Percentiles rank a stretch among this genome's conserved stretches.
These are phyloP conservation scores for Solanum habrochaites DNA, from an alignment of 257 asterid species.

Conservation along the genomic window DNA sequence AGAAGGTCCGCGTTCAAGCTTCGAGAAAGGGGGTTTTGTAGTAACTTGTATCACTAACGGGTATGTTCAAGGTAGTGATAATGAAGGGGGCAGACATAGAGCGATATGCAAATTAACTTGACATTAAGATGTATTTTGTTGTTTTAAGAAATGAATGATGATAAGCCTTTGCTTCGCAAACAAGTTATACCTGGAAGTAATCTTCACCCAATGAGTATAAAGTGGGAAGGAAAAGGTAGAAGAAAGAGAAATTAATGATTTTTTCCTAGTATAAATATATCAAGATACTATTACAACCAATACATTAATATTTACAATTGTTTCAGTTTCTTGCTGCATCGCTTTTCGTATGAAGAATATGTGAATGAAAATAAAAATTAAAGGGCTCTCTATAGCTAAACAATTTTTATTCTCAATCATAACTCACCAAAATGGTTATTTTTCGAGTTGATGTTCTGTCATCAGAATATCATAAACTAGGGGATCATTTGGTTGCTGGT, in stretches of 20 bases:
- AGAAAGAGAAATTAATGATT: neutral
- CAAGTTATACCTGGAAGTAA: neutral
- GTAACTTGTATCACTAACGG: neutral
- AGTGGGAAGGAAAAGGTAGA: neutral
- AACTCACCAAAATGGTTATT: neutral
- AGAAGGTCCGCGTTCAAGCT: neutral
- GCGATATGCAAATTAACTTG: neutral
- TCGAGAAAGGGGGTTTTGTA: neutral
- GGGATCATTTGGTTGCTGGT: neutral
- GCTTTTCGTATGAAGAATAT: neutral
- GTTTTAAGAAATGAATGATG: neutral
- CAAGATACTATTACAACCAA: neutral
- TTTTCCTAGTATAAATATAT: neutral
- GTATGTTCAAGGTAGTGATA: neutral
- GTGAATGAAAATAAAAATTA: neutral
- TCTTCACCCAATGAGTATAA: neutral
- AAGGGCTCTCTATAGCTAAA: neutral
- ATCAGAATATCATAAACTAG: neutral
- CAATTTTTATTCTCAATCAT: neutral
- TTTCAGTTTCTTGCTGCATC: neutral
- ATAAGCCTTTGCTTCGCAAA: neutral
- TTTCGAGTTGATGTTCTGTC: neutral
- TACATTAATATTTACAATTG: neutral
- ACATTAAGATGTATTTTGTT: neutral
- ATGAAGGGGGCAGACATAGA: neutral